Percentiles rank a stretch among this genome's conserved stretches.
phyloP scores from a whole-genome alignment of 2,329 filamentous ascomycete species.

The Ascochyta viciae-villosae region DNA sequence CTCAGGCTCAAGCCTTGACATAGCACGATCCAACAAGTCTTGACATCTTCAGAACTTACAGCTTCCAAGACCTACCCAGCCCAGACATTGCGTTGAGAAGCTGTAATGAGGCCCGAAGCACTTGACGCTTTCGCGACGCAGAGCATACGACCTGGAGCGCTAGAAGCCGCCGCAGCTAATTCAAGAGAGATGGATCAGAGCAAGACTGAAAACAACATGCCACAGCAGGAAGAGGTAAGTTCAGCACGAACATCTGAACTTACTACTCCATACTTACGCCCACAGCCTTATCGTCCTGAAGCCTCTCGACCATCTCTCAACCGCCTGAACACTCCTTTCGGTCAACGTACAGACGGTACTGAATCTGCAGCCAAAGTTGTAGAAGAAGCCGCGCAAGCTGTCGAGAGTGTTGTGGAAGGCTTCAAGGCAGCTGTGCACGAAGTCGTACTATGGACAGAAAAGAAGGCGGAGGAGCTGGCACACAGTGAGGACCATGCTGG shows the following conservation, averaged over 20 bases:
- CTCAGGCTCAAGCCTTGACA: neutral
- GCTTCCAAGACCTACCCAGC: neutral
- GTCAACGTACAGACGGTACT: slow-evolving; percentile 18
- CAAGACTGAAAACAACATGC: neutral
- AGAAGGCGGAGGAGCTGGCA: slow-evolving; percentile 34
- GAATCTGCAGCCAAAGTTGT: slow-evolving; percentile 25
- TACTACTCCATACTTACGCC: neutral
- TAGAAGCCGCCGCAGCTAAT: slow-evolving; percentile 21
- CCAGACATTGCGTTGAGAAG: neutral
- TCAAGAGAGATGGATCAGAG: neutral
- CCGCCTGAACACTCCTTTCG: slow-evolving; percentile 8
- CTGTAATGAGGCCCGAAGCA: slow-evolving; percentile 25
- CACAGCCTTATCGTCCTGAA: neutral
- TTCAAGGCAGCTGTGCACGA: slow-evolving; percentile 30
- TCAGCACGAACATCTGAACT: neutral
- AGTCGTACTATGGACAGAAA: slow-evolving; percentile 36
- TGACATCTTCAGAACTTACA: neutral
- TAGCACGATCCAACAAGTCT: neutral
- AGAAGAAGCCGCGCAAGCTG: slow-evolving; percentile 21
- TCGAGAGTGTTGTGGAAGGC: slow-evolving; percentile 24
- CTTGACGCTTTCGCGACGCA: slow-evolving; percentile 25
- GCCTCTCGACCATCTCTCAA: neutral
- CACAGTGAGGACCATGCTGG: slow-evolving; percentile 33
- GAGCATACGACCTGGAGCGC: slow-evolving; percentile 26
- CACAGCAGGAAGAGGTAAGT: slow-evolving; percentile 11